A percentile compares a stretch with the other conserved stretches of the same genome.
Evolutionary conservation across 2,329 filamentous ascomycete species (phyloP).

Genomic region (Colletotrichum falcatum): DNA sequence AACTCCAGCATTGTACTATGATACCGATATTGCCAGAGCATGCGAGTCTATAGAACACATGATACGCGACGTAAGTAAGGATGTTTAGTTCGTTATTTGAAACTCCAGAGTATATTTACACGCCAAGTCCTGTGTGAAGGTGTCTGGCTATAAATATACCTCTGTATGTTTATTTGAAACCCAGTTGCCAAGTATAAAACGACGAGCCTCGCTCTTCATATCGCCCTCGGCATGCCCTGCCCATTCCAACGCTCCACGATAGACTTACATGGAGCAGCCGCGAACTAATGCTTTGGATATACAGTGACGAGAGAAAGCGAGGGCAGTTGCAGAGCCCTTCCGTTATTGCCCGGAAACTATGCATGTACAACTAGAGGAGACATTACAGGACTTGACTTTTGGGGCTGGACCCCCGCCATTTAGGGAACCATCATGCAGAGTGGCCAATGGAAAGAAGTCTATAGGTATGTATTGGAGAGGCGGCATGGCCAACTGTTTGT

Average conservation of each 20-base stretch:
- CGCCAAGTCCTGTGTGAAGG: background rate
- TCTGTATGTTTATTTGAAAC: background rate
- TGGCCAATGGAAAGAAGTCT: background rate
- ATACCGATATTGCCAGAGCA: background rate
- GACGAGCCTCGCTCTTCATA: background rate
- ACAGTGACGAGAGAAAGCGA: background rate
- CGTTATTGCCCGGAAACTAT: background rate
- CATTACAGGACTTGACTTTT: background rate
- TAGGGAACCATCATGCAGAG: background rate
- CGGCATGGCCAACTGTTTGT: background rate
- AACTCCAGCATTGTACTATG: background rate
- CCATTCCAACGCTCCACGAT: background rate
- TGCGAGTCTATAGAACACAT: background rate
- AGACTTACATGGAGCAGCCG: background rate
- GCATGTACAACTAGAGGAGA: background rate
- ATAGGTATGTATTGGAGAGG: background rate
- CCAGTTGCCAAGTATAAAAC: background rate
- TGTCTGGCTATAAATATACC: background rate
- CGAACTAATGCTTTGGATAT: background rate
- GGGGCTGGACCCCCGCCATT: background rate
- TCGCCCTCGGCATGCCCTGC: background rate
- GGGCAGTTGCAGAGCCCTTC: background rate
- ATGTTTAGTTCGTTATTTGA: background rate
- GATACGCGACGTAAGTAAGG: background rate
- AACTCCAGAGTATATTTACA: background rate